Evolutionary conservation across 2,329 filamentous ascomycete genomes (phyloP), one percentile per base, ranked within the genome.

Genomic region (Metarhizium robertsii): DNA sequence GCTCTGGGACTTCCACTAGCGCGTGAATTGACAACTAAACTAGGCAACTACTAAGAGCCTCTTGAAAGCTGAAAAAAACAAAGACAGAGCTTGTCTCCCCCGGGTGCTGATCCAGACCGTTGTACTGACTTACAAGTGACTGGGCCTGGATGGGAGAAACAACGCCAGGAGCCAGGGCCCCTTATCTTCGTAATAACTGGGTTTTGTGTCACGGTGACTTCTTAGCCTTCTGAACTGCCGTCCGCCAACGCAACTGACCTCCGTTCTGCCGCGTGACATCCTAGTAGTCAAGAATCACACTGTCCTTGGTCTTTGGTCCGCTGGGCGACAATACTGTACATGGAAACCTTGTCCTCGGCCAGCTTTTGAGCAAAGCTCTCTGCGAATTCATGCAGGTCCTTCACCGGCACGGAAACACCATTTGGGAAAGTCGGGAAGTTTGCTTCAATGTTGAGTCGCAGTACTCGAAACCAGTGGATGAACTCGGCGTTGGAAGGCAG

Each of bases 401-500:
- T 25, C 6, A 53, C 42, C 43, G 38, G 13, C 30, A 7, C 40
- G 20, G 52, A 30, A 11, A 53, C 52, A 7, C 20, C 52, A 18
- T 30, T 18, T 8, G 52, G 40, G 14, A 53, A 53, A 18, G 45
- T 49, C 13, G 54, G 38, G n/a, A 55, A 52, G 38, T 56, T 53
- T 4, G 25, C n/a, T 20, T 50, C 32, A 30, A 56, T 56, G 25
- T 56, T 56, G 20, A 50, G 51, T 49, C 52, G 18, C 16, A 56
- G 32, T 51, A 20, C 42, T 11, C 6, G n/a, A 29, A 56, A 56
- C 55, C 55, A 56, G 45, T 56, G 50, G 13, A 53, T 53, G 18
- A 49, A 30, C n/a, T 56, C 55, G 6, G 46, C 51, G 29, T 56
- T 53, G 13, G 55, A 56, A 13, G 55, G 55, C 16, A 56, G 25